Conservation (phyloP, 306 rosid genomes). For the Lablab purpureus region DNA sequence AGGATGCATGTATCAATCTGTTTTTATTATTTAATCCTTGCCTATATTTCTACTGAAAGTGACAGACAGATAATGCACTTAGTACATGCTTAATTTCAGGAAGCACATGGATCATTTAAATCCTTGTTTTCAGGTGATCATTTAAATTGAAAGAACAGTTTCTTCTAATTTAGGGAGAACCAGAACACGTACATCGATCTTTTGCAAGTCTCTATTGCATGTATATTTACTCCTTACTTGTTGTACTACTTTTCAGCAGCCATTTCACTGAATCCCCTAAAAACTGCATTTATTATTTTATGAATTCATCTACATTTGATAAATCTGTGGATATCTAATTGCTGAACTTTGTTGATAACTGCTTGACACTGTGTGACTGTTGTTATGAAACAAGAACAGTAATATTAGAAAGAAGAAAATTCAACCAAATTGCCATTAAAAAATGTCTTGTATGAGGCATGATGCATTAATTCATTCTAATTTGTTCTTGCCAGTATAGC, state of each 20-base stretch:
- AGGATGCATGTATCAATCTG: not conserved
- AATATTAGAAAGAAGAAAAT: not conserved
- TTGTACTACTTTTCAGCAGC: not conserved
- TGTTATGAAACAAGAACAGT: not conserved
- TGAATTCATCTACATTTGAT: not conserved
- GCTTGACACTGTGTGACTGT: not conserved
- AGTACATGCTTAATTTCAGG: conserved; percentile 10
- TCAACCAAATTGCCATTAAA: not conserved
- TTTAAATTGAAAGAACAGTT: not conserved
- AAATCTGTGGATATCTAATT: not conserved
- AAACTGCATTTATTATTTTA: conserved; percentile 12
- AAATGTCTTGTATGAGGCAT: not conserved
- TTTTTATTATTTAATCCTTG: conserved; percentile 6
- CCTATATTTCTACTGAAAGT: conserved; percentile 3
- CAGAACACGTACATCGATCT: not conserved
- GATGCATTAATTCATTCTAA: not conserved
- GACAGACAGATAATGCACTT: conserved; percentile 12
- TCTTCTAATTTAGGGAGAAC: not conserved
- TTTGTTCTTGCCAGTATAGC: not conserved
- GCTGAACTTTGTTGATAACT: not conserved
- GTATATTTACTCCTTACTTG: not conserved
- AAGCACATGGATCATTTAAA: not conserved
- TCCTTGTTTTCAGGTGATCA: conserved; percentile 18
- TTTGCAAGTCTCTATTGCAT: not conserved
- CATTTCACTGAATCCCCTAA: not conserved